Conservation (phyloP, 2,329 filamentous ascomycete species). For the Dryadomyces sulphureus region DNA sequence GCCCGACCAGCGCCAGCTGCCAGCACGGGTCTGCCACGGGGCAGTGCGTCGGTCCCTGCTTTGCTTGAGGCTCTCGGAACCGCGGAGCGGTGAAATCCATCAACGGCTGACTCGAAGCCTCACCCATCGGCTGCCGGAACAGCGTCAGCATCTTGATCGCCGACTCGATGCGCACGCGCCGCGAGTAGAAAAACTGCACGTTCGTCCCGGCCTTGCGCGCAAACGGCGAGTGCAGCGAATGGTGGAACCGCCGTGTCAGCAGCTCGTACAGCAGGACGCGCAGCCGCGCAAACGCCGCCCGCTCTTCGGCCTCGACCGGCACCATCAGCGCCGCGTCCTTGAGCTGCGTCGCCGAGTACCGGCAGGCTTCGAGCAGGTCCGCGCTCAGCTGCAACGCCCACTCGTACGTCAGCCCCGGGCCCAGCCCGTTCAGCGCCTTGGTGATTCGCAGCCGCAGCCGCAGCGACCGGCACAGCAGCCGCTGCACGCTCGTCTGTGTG, state of each 20-base stretch:
- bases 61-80: neutral
- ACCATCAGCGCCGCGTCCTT: conserved; percentile 3
- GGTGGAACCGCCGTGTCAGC: conserved; percentile 12
- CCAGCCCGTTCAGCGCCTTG: conserved; percentile 11
- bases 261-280: conserved; percentile 10
- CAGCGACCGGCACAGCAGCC: conserved; percentile 12
- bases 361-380: conserved; percentile 9
- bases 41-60: neutral
- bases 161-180: conserved; percentile 11
- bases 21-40: conserved; percentile 4
- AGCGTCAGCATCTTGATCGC: conserved; percentile 8
- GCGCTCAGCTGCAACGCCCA: conserved; percentile 10
- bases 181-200: conserved; percentile 12
- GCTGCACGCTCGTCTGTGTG: conserved; percentile 12
- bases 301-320: neutral
- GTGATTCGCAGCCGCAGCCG: conserved; percentile 8
- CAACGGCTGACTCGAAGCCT: neutral
- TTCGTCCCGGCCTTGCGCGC: conserved; percentile 7
- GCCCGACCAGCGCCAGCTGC: conserved; percentile 8
- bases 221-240: conserved; percentile 12
- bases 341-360: conserved; percentile 5
- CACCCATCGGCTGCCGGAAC: neutral
- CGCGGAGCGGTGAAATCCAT: neutral
- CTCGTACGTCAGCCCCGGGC: conserved; percentile 8
- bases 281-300: conserved; percentile 6